Percentiles rank a stretch among this genome's conserved stretches.
phyloP scores from a whole-genome alignment of 768 basidiomycete genomes.

The Sutorius australiensis region DNA sequence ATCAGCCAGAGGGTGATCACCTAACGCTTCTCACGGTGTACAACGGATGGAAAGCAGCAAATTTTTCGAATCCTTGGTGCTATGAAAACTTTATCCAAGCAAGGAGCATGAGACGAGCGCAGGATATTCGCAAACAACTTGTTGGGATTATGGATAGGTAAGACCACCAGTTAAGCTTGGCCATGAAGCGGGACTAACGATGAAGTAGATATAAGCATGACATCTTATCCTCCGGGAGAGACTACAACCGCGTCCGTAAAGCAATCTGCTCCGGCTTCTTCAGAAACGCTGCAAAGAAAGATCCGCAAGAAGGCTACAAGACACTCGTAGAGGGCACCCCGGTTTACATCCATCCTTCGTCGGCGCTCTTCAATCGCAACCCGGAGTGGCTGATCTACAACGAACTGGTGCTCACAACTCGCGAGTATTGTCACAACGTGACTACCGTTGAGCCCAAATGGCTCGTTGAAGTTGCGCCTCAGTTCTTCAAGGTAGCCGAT shows the following conservation, averaged over 20 bases:
- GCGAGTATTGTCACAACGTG: slow-evolving; percentile 90
- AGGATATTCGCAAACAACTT: slow-evolving; percentile 96
- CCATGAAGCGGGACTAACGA: slow-evolving; percentile 1
- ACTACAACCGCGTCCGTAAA: slow-evolving; percentile 89
- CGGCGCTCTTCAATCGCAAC: slow-evolving; percentile 92
- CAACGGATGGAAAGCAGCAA: slow-evolving; percentile 96
- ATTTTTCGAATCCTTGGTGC: slow-evolving; percentile 98
- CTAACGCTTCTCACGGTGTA: slow-evolving; percentile 90
- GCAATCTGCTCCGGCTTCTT: slow-evolving; percentile 98
- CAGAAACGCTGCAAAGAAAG: slow-evolving; percentile 98
- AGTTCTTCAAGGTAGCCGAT: slow-evolving; percentile 98
- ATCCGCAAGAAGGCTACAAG: slow-evolving; percentile 97
- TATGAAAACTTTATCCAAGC: slow-evolving; percentile 99
- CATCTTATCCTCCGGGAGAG: slow-evolving; percentile 85
- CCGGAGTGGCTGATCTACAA: slow-evolving; percentile 98
- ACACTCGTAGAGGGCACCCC: slow-evolving; percentile 97
- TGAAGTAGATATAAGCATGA: slow-evolving; percentile 87
- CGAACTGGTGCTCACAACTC: slow-evolving; percentile 93
- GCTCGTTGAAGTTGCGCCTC: slow-evolving; percentile 96
- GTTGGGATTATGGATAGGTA: slow-evolving; percentile 98
- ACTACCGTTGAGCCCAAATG: slow-evolving; percentile 97
- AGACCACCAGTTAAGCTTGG: slow-evolving; percentile 21
- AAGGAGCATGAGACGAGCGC: slow-evolving; percentile 92
- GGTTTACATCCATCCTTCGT: slow-evolving; percentile 97
- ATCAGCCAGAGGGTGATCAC: slow-evolving; percentile 98